A percentile compares a stretch with the other conserved stretches of the same genome.
Conservation (phyloP, 2,329 filamentous ascomycete genomes). For the Phialophora macrospora region DNA sequence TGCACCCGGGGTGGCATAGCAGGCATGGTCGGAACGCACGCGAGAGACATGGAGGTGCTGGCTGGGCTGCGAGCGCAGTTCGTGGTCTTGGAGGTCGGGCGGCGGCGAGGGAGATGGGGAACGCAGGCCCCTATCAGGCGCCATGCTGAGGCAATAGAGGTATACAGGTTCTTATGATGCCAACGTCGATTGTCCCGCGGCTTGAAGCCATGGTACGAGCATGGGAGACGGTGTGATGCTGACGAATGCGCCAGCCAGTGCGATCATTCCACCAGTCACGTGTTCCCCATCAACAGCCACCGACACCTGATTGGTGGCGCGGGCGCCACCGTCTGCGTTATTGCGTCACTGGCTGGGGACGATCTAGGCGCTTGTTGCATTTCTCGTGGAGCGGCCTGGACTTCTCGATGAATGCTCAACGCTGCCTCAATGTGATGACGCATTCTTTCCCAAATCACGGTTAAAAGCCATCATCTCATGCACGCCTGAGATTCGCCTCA, state of each 20-base stretch:
- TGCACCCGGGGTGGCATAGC: conserved; percentile 28
- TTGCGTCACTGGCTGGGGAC: not conserved
- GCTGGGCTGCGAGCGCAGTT: conserved; percentile 14
- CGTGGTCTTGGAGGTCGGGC: conserved; percentile 28
- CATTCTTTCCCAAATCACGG: not conserved
- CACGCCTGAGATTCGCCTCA: not conserved
- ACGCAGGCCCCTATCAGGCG: conserved; percentile 34
- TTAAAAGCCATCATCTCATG: not conserved
- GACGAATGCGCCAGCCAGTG: not conserved
- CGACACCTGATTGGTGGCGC: not conserved
- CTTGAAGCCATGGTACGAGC: not conserved
- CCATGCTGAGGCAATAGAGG: conserved; percentile 26
- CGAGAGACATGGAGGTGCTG: conserved; percentile 21
- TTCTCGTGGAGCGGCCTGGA: not conserved
- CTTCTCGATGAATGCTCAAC: not conserved
- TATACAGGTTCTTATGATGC: not conserved
- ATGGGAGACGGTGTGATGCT: not conserved
- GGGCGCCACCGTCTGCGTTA: not conserved
- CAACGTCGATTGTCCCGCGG: not conserved
- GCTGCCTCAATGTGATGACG: not conserved
- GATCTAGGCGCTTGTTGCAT: not conserved
- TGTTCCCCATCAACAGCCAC: no score
- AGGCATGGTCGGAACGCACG: conserved; percentile 33
- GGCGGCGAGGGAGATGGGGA: conserved; percentile 15
- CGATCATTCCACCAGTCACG: not conserved